phyloP scores from a whole-genome alignment of 371 early-diverging fungal genomes.

The Mucor indicus region DNA sequence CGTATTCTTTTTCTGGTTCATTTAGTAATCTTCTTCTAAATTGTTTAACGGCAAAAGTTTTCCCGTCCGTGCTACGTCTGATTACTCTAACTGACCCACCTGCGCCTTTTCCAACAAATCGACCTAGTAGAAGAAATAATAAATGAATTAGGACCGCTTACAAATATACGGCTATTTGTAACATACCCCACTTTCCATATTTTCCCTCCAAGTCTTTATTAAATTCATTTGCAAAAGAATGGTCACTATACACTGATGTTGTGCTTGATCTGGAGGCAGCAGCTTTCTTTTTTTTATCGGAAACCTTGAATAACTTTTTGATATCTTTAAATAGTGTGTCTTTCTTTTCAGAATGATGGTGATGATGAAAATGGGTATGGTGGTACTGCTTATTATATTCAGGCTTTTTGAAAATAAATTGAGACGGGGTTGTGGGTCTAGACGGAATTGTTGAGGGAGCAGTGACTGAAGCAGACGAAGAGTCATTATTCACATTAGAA shows the following conservation, averaged over 20 bases:
- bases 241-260: not conserved
- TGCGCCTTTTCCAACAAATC: constrained; percentile 71
- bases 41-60: constrained; percentile 77
- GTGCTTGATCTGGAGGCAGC: not conserved
- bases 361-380: constrained; percentile 41
- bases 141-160: not conserved
- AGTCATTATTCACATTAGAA: not conserved
- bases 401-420: constrained; percentile 41
- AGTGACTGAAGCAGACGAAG: not conserved
- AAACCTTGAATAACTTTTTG: constrained; percentile 2
- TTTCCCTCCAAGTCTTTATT: constrained; percentile 22
- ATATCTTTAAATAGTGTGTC: constrained; percentile 8
- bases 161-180: not conserved
- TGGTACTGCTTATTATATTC: constrained; percentile 37
- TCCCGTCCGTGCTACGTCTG: constrained; percentile 47
- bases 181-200: constrained; percentile 30
- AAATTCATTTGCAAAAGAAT: constrained; percentile 26
- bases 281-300: constrained; percentile 4
- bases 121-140: constrained; percentile 27
- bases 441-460: not conserved
- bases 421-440: constrained; percentile 23
- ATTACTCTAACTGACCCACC: constrained; percentile 73
- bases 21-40: constrained; percentile 67
- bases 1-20: constrained; percentile 74
- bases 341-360: constrained; percentile 27